Evolutionary conservation across 2,329 filamentous ascomycete genomes (phyloP), one percentile per base, ranked within the genome.

Genomic region (Niveomyces coronatus): DNA sequence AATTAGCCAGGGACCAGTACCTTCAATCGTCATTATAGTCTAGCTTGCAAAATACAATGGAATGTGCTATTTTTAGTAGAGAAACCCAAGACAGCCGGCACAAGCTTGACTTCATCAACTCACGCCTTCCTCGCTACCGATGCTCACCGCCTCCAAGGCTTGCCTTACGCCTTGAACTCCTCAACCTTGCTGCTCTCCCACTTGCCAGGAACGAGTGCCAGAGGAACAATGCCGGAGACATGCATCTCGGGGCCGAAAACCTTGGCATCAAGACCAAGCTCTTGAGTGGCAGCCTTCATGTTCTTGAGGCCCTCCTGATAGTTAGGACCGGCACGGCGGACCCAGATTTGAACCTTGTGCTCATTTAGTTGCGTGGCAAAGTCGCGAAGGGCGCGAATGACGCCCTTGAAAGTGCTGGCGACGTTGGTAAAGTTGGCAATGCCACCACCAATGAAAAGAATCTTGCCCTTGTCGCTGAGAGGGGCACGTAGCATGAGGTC

Each of bases 361-460:
- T 98, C 91, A 58, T 79, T 78, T 51, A 98, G 77, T 47, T 82
- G 74, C 47, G 79, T 79, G 44, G 88, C 76, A 52, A 89, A 87
- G 67, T 96, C 91, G 49, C 89, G 81, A 49, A 98, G 77, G 44
- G 91, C 91, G 53, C 86, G 83, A 62, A 98, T 98, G 64, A 98
- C 89, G 71, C 91, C 91, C 79, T 98, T 98, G 83, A 98, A 98
- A 48, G 91, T 98, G 54, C 84, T 91, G 44, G 91, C 91, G 39
- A 98, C 91, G 70, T 96, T 98, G 74, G 91, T 98, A 74, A 98
- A 98, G 82, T 98, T 98, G 75, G 91, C 91, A 76, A 98, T 98
- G 76, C 91, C 91, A 71, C 91, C 91, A 65, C 91, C 91, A 51
- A 98, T 96, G 77, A 98, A 98, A 49, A 98, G 82, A 38, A 98